Base-by-base conservation (phyloP, 345 rosid species). In the Gossypium bickii region DNA sequence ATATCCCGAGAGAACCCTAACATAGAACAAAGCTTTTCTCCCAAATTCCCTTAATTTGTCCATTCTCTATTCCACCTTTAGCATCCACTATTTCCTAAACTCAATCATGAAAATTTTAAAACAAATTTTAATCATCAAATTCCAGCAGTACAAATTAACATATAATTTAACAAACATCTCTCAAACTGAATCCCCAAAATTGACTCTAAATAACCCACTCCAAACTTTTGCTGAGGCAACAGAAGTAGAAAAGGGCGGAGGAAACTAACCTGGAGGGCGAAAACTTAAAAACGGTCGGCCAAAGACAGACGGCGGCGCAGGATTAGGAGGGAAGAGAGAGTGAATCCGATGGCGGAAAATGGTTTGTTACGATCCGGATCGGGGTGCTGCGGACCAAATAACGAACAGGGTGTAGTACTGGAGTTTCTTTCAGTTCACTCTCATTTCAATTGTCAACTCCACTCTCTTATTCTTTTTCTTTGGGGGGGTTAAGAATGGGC, bases 1-100 rank as follows among this genome's bases (percentile, higher is more conserved):
- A 71, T 93, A 95, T 7, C 99, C 98, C 44, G 98, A 95, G 73
- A 95, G 91, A 52, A 93, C 94, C 84, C 93, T 91, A 18, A 75
- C 91, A 72, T 91, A 95, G 80, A 95, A 93, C 80, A 90, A 43
- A 13, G 93, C 97, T 75, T 84, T 88, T 78, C 93, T 89, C 74
- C 99, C 98, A 79, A 91, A 91, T 78, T 95, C 91, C 55, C 92
- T 15, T 43, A 95, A 78, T 85, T 85, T 95, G 29, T 84, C 82
- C 99, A 95, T 94, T 71, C 64, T 74, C 73, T 79, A 67, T 22
- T 63, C 27, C 78, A 49, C 38, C 69, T 43, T 75, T 67, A 44
- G 59, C 75, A 72, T n/a, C 7, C 34, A n/a, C 53, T 38, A 12
- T 67, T 67, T 67, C 72, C 81, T 68, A 75, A 51, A 63, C 10